Conservation (phyloP, 306 rosid species). For the Corylus avellana region DNA sequence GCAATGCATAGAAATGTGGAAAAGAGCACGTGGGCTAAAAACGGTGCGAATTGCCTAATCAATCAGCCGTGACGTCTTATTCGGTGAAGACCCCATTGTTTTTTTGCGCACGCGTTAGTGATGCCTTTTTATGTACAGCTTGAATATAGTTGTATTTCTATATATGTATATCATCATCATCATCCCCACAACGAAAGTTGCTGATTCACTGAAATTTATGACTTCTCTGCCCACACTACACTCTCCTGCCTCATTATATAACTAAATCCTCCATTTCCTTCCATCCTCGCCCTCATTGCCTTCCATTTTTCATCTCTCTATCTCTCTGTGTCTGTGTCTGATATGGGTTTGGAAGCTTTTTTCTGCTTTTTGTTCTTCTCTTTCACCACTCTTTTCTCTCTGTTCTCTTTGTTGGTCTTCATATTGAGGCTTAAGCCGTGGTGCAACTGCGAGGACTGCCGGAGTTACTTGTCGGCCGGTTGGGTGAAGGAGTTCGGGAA, state of each 20-base stretch:
- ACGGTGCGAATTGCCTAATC: neutral
- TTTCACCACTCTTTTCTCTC: constrained; percentile 54
- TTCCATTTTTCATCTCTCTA: neutral
- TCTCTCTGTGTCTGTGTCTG: neutral
- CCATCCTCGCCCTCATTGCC: neutral
- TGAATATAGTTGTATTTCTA: too few relatives aligned
- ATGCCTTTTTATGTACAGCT: constrained; percentile 26
- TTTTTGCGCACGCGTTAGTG: constrained; percentile 24
- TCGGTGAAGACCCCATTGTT: neutral
- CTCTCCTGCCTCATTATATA: constrained; percentile 32
- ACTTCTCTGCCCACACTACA: constrained; percentile 1
- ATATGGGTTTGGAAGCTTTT: constrained; percentile 20
- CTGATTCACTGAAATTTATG: neutral
- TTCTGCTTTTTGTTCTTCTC: constrained; percentile 54
- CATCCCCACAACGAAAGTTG: neutral
- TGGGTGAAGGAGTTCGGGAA: constrained; percentile 52
- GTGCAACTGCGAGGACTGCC: constrained; percentile 70
- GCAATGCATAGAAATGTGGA: neutral
- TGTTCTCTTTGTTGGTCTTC: constrained; percentile 57
- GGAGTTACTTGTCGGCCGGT: constrained; percentile 37
- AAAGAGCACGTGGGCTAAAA: neutral
- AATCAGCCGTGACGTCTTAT: neutral
- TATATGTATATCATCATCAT: too few relatives aligned
- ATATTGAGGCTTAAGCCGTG: constrained; percentile 64
- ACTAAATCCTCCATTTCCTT: neutral